These are phyloP conservation scores for Tremella yokohamensis DNA, from an alignment of 768 basidiomycete species.

Conservation along the genomic window DNA sequence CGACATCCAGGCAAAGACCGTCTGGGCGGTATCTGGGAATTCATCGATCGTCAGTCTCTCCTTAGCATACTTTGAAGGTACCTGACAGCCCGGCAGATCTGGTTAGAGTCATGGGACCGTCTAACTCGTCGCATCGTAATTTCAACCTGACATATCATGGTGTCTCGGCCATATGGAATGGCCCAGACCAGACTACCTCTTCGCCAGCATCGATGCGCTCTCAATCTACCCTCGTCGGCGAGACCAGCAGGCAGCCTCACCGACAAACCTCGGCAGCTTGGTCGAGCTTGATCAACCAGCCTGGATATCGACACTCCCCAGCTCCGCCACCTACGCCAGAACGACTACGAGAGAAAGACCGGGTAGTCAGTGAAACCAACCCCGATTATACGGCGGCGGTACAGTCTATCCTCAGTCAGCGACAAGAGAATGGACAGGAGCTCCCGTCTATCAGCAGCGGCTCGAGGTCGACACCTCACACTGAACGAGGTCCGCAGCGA, in stretches of 20 bases:
- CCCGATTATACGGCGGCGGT: neutral
- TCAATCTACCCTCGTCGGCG: constrained; percentile 4
- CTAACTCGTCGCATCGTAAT: constrained; percentile 17
- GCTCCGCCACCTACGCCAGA: neutral
- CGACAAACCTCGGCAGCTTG: constrained; percentile 27
- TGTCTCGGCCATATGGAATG: constrained; percentile 43
- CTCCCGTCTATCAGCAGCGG: too few relatives aligned
- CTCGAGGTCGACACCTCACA: neutral
- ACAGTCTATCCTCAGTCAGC: neutral
- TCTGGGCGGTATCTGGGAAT: constrained; percentile 41
- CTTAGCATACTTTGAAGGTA: neutral
- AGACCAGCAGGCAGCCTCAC: constrained; percentile 21
- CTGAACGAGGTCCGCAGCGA: neutral
- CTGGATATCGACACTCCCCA: neutral
- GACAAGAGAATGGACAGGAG: neutral
- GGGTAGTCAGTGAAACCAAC: neutral
- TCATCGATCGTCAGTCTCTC: constrained; percentile 36
- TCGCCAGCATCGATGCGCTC: constrained; percentile 13
- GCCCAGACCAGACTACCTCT: constrained; percentile 3
- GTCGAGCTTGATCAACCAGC: constrained; percentile 7
- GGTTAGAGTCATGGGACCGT: constrained; percentile 35
- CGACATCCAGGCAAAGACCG: constrained; percentile 32
- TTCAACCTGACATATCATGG: constrained; percentile 44
- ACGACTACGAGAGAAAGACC: neutral
- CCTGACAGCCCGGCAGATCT: constrained; percentile 26